Percentiles rank a stretch among this genome's conserved stretches.
These are phyloP conservation scores for Zoysia pacifica DNA, from an alignment of 176 grass and related monocot species.

Conservation along the genomic window DNA sequence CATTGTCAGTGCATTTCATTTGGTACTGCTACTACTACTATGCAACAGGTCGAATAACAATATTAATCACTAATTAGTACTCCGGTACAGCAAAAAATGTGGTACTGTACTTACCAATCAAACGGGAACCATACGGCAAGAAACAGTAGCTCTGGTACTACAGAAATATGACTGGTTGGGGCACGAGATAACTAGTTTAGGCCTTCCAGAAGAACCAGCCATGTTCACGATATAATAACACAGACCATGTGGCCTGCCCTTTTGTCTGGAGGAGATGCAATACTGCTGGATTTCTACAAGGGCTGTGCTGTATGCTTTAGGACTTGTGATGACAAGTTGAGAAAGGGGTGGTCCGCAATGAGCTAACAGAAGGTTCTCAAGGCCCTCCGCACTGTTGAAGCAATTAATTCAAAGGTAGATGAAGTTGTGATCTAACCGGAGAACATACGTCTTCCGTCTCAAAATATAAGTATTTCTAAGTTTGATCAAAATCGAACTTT, in stretches of 20 bases:
- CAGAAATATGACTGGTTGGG: not conserved
- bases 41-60: no score
- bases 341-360: not conserved
- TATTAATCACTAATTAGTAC: no score
- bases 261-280: conserved; percentile 15
- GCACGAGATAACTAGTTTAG: conserved; percentile 5
- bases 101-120: no score
- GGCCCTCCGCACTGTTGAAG: conserved; percentile 19
- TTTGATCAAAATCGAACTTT: no score
- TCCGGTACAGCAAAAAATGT: no score
- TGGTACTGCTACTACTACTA: no score
- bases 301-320: conserved; percentile 5
- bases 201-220: not conserved
- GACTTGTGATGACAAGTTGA: conserved; percentile 13
- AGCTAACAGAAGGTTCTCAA: conserved; percentile 21
- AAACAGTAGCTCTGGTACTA: not conserved
- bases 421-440: conserved; percentile 17
- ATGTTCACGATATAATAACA: not conserved
- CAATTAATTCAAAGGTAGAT: conserved; percentile 16
- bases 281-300: conserved; percentile 18
- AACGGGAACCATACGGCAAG: conserved; percentile 8
- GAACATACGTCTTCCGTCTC: no score
- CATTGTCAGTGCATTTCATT: no score
- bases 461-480: no score
- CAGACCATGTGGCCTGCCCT: conserved; percentile 32